Evolutionary conservation across 1,284 basidiomycete genomes (phyloP).

Genomic region (Ceratobasidium sp.): DNA sequence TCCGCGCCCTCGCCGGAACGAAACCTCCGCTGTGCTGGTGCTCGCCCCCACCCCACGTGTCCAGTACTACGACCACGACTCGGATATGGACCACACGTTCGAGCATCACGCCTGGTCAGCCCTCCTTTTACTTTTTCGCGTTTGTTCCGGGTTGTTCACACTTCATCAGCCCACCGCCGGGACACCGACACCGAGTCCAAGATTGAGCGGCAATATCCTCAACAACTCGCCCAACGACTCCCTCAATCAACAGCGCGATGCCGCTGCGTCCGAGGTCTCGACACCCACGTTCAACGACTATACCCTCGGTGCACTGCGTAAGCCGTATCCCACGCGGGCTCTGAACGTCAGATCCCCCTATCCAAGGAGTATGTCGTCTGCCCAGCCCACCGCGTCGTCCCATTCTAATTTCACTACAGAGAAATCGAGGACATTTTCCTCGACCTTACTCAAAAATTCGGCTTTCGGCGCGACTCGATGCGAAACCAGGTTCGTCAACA

Average conservation of each 20-base stretch:
- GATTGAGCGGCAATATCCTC: conserved; percentile 71
- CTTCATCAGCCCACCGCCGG: conserved; percentile 63
- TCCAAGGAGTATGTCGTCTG: conserved; percentile 79
- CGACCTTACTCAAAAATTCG: conserved; percentile 98
- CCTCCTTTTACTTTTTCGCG: conserved; percentile 36
- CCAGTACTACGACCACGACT: conserved; percentile 77
- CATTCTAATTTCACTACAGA: conserved; percentile 45
- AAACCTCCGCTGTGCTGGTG: no score
- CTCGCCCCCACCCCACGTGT: conserved; percentile 57
- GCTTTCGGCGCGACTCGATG: conserved; percentile 95
- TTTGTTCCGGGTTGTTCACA: conserved; percentile 52
- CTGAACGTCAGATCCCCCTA: conserved; percentile 92
- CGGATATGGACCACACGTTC: conserved; percentile 73
- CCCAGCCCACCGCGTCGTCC: background rate
- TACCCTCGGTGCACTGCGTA: conserved; percentile 66
- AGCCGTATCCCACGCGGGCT: conserved; percentile 94
- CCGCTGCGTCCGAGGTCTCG: conserved; percentile 62
- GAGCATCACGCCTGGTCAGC: conserved; percentile 72
- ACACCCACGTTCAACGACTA: conserved; percentile 75
- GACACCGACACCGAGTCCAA: conserved; percentile 79
- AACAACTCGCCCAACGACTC: conserved; percentile 79
- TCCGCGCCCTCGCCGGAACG: no score
- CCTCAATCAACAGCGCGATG: conserved; percentile 49
- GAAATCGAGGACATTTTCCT: conserved; percentile 99
- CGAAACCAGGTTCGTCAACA: conserved; percentile 81